These are phyloP conservation scores for Tulasnella sp. DNA, from an alignment of 768 basidiomycete genomes.

Conservation along the genomic window DNA sequence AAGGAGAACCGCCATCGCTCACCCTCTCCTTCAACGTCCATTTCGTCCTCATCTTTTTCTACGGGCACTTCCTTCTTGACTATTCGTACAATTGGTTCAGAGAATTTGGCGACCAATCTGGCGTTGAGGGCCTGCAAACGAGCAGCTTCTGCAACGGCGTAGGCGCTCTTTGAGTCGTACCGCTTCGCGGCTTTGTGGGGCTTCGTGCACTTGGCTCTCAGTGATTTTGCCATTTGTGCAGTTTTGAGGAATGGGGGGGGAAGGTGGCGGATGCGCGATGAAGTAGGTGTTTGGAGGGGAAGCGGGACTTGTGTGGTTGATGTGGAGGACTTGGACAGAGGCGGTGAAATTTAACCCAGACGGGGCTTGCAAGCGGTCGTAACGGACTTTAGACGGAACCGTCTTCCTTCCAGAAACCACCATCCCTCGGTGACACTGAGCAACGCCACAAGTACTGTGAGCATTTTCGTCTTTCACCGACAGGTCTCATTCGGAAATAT, in stretches of 20 bases:
- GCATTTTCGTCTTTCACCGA: not conserved
- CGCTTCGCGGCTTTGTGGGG: not conserved
- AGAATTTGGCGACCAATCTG: not conserved
- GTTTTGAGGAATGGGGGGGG: not conserved
- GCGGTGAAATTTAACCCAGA: not conserved
- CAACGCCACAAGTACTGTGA: not conserved
- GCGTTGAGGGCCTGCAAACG: conserved; percentile 1
- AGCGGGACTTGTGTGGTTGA: not conserved
- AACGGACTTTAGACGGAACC: not conserved
- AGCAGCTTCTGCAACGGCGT: not conserved
- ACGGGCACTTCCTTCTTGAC: not conserved
- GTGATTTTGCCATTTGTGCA: conserved; percentile 2
- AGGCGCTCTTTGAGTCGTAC: not conserved
- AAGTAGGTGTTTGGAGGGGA: not conserved
- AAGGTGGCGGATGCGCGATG: not conserved
- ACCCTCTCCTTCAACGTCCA: not conserved
- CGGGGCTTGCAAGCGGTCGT: not conserved
- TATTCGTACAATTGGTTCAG: not conserved
- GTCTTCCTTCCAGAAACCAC: not conserved
- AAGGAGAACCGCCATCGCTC: not conserved
- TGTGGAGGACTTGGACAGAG: not conserved
- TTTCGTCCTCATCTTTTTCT: not conserved
- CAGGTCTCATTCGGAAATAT: not conserved
- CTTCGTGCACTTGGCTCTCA: conserved; percentile 2
- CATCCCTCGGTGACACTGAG: not conserved